phyloP scores from a whole-genome alignment of 345 rosid genomes.

The Citrus australasica region DNA sequence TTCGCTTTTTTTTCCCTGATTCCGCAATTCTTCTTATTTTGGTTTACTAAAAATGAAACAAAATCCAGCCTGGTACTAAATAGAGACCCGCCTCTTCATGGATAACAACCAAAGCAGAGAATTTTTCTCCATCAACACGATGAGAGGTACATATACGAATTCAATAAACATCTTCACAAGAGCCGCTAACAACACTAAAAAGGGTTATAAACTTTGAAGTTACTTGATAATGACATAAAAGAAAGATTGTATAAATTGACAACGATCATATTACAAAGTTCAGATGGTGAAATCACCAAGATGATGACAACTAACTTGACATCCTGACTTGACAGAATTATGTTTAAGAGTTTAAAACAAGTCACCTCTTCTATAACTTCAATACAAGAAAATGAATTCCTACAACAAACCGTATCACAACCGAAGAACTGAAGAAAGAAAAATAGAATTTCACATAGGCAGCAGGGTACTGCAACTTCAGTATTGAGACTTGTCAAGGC shows the following conservation, averaged over 20 bases:
- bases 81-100: too few species aligned
- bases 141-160: neutral
- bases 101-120: too few species aligned
- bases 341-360: neutral
- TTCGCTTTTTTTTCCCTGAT: too few species aligned
- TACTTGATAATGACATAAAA: neutral
- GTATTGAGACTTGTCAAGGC: slow-evolving; percentile 90
- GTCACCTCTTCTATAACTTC: neutral
- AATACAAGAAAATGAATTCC: neutral
- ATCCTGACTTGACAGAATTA: neutral
- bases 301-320: slow-evolving; percentile 31
- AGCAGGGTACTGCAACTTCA: slow-evolving; percentile 30
- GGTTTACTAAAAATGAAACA: too few species aligned
- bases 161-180: neutral
- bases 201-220: neutral
- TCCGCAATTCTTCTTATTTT: too few species aligned
- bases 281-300: slow-evolving; percentile 40
- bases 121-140: neutral
- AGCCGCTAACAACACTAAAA: neutral
- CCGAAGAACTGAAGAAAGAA: neutral
- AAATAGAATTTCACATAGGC: neutral
- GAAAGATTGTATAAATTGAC: neutral
- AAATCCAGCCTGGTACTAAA: too few species aligned
- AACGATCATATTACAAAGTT: neutral
- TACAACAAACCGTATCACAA: neutral